A percentile compares a stretch with the other conserved stretches of the same genome.
These are phyloP conservation scores for Aspergillus neoniger DNA, from an alignment of 2,329 filamentous ascomycete genomes.

Conservation along the genomic window DNA sequence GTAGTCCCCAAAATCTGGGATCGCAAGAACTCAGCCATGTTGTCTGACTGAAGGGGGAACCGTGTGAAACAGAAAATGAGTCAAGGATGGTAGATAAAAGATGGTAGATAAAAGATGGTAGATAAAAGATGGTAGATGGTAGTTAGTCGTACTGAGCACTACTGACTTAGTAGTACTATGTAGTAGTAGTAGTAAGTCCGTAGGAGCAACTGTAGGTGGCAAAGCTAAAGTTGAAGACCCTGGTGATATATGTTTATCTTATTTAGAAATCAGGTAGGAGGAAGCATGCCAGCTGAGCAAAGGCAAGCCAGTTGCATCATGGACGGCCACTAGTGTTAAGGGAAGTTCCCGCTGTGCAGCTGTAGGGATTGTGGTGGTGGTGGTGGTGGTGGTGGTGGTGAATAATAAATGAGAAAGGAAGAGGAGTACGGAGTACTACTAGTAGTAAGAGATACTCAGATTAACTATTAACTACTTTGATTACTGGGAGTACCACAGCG, in stretches of 20 bases:
- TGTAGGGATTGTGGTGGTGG: background rate
- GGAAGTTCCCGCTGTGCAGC: background rate
- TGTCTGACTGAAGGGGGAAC: conserved; percentile 37
- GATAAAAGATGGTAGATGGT: no score
- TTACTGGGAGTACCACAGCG: no score
- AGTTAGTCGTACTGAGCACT: no score
- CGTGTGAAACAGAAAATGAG: background rate
- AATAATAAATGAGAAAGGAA: background rate
- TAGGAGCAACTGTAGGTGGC: no score
- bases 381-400: background rate
- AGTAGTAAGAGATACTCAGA: background rate
- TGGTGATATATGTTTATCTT: no score
- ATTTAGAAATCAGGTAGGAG: no score
- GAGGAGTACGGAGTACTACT: background rate
- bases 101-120: background rate
- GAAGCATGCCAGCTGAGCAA: background rate
- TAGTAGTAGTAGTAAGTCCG: no score
- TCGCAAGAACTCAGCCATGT: conserved; percentile 97
- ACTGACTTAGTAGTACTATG: no score
- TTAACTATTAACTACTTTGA: no score
- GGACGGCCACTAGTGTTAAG: conserved; percentile 1
- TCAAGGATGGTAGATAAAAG: background rate
- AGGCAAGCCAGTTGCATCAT: background rate
- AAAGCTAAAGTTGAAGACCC: no score
- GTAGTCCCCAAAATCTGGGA: conserved; percentile 99